These are phyloP conservation scores for Tulasnella sp. DNA, from an alignment of 768 basidiomycete species.

Conservation along the genomic window DNA sequence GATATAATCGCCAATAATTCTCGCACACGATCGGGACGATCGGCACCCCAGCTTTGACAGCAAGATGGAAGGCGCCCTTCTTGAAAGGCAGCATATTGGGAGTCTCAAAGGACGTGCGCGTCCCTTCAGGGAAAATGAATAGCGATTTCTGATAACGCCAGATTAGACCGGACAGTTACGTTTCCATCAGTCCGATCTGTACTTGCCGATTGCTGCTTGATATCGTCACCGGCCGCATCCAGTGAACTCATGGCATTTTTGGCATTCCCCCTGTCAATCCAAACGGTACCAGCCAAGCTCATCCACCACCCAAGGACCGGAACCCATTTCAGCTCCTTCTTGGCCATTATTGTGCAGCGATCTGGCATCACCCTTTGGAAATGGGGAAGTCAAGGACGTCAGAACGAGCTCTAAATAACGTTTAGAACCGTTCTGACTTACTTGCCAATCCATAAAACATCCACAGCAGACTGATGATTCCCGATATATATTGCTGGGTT, in stretches of 20 bases:
- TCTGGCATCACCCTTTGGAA: slow-evolving; percentile 61
- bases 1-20: slow-evolving; percentile 86
- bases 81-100: slow-evolving; percentile 79
- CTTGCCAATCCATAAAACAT: slow-evolving; percentile 73
- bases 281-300: slow-evolving; percentile 80
- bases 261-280: slow-evolving; percentile 79
- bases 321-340: slow-evolving; percentile 73
- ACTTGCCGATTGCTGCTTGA: slow-evolving; percentile 43
- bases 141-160: slow-evolving; percentile 45
- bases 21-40: slow-evolving; percentile 86
- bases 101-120: slow-evolving; percentile 56
- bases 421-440: slow-evolving; percentile 29
- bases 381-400: background rate
- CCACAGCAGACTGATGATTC: slow-evolving; percentile 92
- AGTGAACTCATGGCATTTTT: slow-evolving; percentile 62
- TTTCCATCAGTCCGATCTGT: background rate
- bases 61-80: slow-evolving; percentile 96
- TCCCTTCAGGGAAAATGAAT: slow-evolving; percentile 97
- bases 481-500: slow-evolving; percentile 64
- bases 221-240: slow-evolving; percentile 59
- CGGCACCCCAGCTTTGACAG: slow-evolving; percentile 80
- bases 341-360: slow-evolving; percentile 80
- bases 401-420: background rate
- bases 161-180: background rate
- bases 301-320: slow-evolving; percentile 85